A percentile compares a stretch with the other conserved stretches of the same genome.
These are phyloP conservation scores for Diplosphaera chodatii DNA, from an alignment of 139 green algal genomes.

Conservation along the genomic window DNA sequence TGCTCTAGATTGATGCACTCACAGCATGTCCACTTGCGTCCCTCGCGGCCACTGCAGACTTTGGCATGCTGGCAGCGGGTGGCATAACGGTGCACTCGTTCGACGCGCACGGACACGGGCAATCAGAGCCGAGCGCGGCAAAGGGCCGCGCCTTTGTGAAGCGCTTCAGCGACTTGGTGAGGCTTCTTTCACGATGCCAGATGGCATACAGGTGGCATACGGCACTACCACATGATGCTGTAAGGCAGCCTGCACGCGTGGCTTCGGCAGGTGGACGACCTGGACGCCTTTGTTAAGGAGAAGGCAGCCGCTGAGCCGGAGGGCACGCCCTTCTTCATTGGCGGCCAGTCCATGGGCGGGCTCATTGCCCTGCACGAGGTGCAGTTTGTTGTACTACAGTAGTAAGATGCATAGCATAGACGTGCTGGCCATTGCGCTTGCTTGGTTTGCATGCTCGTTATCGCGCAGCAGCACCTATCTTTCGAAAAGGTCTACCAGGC, in stretches of 20 bases:
- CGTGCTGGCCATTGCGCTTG: too few species aligned
- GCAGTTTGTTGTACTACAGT: neutral
- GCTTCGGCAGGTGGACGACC: slow-evolving; percentile 40
- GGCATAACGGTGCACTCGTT: slow-evolving; percentile 39
- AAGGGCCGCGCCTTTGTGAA: slow-evolving; percentile 16
- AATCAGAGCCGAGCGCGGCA: slow-evolving; percentile 10
- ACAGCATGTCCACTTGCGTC: too few species aligned
- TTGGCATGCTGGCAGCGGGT: slow-evolving; percentile 13
- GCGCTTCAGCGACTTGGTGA: slow-evolving; percentile 24
- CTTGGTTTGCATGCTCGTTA: too few species aligned
- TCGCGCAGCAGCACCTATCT: too few species aligned
- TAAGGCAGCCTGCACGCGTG: neutral
- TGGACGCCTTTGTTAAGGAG: slow-evolving; percentile 23
- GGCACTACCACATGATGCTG: too few species aligned
- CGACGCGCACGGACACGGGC: slow-evolving; percentile 37
- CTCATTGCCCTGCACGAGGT: slow-evolving; percentile 39
- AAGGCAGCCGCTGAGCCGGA: neutral
- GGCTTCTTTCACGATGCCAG: too few species aligned
- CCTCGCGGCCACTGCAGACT: too few species aligned
- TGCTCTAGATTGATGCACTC: too few species aligned
- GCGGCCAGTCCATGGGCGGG: slow-evolving; percentile 61
- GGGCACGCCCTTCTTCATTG: slow-evolving; percentile 34
- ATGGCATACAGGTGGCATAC: neutral
- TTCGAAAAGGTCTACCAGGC: too few species aligned
- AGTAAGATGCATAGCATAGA: neutral